Evolutionary conservation across 805 yeast genomes (phyloP).

Genomic region (Starmerella apis): DNA sequence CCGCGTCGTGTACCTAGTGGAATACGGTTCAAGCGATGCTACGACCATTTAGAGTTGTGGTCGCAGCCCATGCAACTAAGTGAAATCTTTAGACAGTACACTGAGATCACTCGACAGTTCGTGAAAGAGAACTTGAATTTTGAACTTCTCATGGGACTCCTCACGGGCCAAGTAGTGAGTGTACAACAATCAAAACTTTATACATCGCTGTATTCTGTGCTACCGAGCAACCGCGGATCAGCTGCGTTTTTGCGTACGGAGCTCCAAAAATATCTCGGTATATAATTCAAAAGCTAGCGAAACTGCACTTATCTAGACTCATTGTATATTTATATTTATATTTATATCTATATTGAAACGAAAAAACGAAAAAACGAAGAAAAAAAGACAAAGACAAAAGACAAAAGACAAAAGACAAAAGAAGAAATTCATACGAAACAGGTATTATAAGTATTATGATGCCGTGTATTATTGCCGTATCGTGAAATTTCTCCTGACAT

Average conservation of each 20-base stretch:
- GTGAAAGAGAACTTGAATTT: slow-evolving; percentile 14
- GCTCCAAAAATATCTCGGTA: slow-evolving; percentile 11
- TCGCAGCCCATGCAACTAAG: slow-evolving; percentile 39
- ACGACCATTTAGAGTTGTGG: slow-evolving; percentile 26
- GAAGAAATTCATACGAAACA: too few relatives aligned
- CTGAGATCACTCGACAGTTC: slow-evolving; percentile 15
- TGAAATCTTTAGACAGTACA: slow-evolving; percentile 43
- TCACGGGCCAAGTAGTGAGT: slow-evolving; percentile 40
- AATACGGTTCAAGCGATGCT: slow-evolving; percentile 29
- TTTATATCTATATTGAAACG: too few relatives aligned
- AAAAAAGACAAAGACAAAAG: too few relatives aligned
- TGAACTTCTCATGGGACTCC: slow-evolving; percentile 34
- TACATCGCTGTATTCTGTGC: slow-evolving; percentile 42
- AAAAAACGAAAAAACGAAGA: too few relatives aligned
- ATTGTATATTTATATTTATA: background rate
- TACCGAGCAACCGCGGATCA: slow-evolving; percentile 38
- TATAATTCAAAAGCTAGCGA: too few relatives aligned
- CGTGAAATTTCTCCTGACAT: too few relatives aligned
- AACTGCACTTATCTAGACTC: background rate
- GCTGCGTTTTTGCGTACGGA: slow-evolving; percentile 18
- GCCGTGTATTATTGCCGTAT: too few relatives aligned
- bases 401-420: too few relatives aligned
- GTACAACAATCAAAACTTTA: slow-evolving; percentile 44
- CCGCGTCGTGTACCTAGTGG: slow-evolving; percentile 60
- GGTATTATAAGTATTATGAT: too few relatives aligned